Evolutionary conservation across 2,329 filamentous ascomycete genomes (phyloP).

Genomic region (Cytospora schulzeri): DNA sequence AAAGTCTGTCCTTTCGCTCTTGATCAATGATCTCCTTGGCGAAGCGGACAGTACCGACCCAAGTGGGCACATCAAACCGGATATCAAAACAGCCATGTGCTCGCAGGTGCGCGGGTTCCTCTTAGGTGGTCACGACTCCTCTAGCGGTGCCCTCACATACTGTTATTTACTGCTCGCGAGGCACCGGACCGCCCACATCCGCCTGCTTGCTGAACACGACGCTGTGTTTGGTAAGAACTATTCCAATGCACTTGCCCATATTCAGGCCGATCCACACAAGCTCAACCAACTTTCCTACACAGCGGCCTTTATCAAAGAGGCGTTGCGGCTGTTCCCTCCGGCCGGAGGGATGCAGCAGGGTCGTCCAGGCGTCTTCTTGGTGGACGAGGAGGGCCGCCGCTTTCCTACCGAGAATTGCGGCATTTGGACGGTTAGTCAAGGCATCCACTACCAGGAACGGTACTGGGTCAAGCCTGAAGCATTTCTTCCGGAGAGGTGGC

Average conservation of each 20-base stretch:
- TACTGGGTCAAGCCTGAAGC: conserved; percentile 39
- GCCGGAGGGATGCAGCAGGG: conserved; percentile 43
- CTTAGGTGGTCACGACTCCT: conserved; percentile 66
- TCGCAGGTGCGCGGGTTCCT: conserved; percentile 37
- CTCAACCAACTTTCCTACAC: conserved; percentile 40
- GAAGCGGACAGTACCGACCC: conserved; percentile 18
- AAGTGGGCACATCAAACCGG: conserved; percentile 18
- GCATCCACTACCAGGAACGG: conserved; percentile 39
- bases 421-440: conserved; percentile 29
- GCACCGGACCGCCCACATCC: conserved; percentile 31
- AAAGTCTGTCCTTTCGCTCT: conserved; percentile 30
- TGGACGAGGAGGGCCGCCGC: conserved; percentile 42
- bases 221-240: conserved; percentile 28
- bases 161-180: conserved; percentile 44
- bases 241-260: not conserved
- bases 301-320: conserved; percentile 41
- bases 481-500: conserved; percentile 42
- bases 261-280: conserved; percentile 27
- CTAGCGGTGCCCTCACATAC: conserved; percentile 58
- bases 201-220: conserved; percentile 29
- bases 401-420: conserved; percentile 31
- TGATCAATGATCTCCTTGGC: conserved; percentile 30
- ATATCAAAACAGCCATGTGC: conserved; percentile 28
- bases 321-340: conserved; percentile 47
- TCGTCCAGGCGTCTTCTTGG: conserved; percentile 36